Evolutionary conservation across 2,329 filamentous ascomycete species (phyloP).

Genomic region (Phialophora chinensis): DNA sequence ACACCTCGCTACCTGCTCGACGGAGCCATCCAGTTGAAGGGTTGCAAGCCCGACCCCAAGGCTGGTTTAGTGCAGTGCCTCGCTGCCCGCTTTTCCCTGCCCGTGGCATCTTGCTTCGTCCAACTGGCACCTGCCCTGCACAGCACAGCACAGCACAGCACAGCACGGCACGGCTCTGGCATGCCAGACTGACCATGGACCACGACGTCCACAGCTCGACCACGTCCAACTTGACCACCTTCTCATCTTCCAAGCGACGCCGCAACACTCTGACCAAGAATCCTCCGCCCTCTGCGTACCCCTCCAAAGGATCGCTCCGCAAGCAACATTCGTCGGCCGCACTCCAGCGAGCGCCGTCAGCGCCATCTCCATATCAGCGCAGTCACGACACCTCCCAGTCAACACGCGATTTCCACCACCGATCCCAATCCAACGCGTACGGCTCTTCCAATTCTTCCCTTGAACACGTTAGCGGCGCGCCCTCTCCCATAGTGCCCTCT

Average conservation of each 20-base stretch:
- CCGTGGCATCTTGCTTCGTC: constrained; percentile 14
- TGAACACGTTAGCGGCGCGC: constrained; percentile 50
- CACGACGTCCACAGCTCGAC: constrained; percentile 26
- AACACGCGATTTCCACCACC: constrained; percentile 45
- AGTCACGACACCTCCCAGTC: constrained; percentile 43
- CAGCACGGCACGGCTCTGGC: background rate
- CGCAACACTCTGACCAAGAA: constrained; percentile 46
- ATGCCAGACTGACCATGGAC: constrained; percentile 32
- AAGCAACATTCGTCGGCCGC: constrained; percentile 52
- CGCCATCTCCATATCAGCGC: constrained; percentile 53
- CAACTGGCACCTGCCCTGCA: constrained; percentile 17
- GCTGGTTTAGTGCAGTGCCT: constrained; percentile 6
- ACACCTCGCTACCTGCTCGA: constrained; percentile 4
- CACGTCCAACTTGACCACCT: constrained; percentile 25
- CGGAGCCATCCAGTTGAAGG: background rate
- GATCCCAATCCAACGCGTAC: constrained; percentile 54
- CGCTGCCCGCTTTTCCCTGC: constrained; percentile 7
- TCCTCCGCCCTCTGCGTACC: constrained; percentile 47
- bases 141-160: background rate
- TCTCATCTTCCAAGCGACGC: constrained; percentile 34
- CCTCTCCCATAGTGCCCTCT: constrained; percentile 47
- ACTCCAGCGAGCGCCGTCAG: constrained; percentile 55
- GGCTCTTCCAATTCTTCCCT: constrained; percentile 56
- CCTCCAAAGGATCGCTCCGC: constrained; percentile 47
- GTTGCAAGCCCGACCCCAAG: constrained; percentile 7